Conservation (phyloP, 352 stramenopile genomes). For the Plasmopara muralis region DNA sequence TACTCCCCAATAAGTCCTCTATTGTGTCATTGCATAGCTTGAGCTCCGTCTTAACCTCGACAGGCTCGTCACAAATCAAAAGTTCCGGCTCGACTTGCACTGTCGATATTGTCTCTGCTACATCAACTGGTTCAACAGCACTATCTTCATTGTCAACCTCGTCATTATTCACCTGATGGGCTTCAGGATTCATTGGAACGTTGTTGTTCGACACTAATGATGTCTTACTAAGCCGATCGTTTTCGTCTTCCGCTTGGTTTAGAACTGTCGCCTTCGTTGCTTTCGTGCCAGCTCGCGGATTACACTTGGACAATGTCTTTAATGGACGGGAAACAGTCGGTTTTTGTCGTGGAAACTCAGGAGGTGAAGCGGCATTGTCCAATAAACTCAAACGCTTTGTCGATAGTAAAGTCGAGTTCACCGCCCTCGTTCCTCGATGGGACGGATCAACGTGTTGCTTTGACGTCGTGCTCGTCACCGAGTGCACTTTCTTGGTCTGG, state of each 20-base stretch:
- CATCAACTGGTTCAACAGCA: neutral
- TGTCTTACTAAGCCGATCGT: neutral
- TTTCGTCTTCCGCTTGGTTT: constrained; percentile 5
- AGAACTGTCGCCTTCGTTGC: constrained; percentile 3
- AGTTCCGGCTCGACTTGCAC: constrained; percentile 2
- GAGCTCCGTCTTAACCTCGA: neutral
- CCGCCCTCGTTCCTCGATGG: constrained; percentile 10
- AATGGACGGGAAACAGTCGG: constrained; percentile 7
- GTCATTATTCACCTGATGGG: neutral
- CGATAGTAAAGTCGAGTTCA: constrained; percentile 8
- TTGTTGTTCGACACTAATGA: neutral
- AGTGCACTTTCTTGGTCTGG: constrained; percentile 13
- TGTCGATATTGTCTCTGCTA: neutral
- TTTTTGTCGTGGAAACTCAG: constrained; percentile 11
- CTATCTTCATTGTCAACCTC: constrained; percentile 1
- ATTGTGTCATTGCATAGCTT: neutral
- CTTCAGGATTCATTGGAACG: neutral
- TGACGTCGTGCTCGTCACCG: constrained; percentile 5
- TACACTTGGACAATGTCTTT: constrained; percentile 5
- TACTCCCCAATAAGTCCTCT: neutral
- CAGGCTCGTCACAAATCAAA: neutral
- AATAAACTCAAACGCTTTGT: constrained; percentile 7
- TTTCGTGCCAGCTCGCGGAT: constrained; percentile 13
- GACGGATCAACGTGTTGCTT: constrained; percentile 14
- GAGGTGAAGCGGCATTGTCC: constrained; percentile 2